phyloP scores from a whole-genome alignment of 2,329 filamentous ascomycete species.

The Leptographium procerum region DNA sequence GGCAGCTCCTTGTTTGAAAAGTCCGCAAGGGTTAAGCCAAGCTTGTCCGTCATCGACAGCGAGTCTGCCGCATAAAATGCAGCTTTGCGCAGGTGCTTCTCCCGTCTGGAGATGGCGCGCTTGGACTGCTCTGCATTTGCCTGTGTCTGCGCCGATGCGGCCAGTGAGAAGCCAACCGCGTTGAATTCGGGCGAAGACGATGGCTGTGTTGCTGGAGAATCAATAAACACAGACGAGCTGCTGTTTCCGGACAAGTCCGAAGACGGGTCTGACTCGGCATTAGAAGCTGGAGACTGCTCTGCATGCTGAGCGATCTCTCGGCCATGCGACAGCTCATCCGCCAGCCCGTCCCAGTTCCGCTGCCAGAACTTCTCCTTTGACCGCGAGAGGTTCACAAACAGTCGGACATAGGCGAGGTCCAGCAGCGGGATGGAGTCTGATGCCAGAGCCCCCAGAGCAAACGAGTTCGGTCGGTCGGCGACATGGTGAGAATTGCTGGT shows the following conservation, averaged over 20 bases:
- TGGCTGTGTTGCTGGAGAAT: slow-evolving; percentile 40
- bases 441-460: slow-evolving; percentile 68
- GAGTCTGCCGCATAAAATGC: slow-evolving; percentile 92
- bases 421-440: slow-evolving; percentile 85
- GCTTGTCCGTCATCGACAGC: slow-evolving; percentile 74
- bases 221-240: slow-evolving; percentile 34
- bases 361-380: slow-evolving; percentile 93
- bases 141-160: slow-evolving; percentile 2
- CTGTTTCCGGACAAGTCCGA: slow-evolving; percentile 23
- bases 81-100: slow-evolving; percentile 84
- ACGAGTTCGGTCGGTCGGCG: slow-evolving; percentile 74
- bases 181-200: slow-evolving; percentile 38
- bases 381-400: slow-evolving; percentile 86
- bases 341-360: slow-evolving; percentile 84
- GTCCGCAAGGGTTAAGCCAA: slow-evolving; percentile 77
- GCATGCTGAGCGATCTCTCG: slow-evolving; percentile 64
- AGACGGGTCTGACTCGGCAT: slow-evolving; percentile 35
- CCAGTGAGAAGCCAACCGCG: slow-evolving; percentile 22
- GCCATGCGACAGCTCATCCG: slow-evolving; percentile 71
- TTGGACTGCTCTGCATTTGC: slow-evolving; percentile 16
- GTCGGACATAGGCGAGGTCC: slow-evolving; percentile 80
- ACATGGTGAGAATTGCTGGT: slow-evolving; percentile 75
- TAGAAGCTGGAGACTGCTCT: slow-evolving; percentile 47
- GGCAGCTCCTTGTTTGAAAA: slow-evolving; percentile 75
- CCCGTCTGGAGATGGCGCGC: slow-evolving; percentile 55